Evolutionary conservation across 2,329 filamentous ascomycete genomes (phyloP).

Genomic region (Fusarium ambrosium): DNA sequence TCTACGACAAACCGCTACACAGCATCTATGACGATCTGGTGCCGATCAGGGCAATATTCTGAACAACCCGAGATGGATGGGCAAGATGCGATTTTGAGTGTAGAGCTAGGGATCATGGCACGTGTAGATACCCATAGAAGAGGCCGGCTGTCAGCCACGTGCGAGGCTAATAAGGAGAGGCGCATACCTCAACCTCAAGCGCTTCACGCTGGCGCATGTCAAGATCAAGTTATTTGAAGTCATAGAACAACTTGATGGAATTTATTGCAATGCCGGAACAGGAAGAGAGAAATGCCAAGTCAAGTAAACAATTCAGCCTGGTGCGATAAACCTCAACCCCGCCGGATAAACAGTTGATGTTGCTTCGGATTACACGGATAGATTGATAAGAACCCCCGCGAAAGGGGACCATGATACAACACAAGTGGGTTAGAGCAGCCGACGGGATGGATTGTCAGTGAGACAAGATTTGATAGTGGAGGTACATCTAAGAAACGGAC

Average conservation of each 20-base stretch:
- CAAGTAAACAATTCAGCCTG: background rate
- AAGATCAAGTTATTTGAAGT: background rate
- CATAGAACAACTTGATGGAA: background rate
- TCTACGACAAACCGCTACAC: conserved; percentile 4
- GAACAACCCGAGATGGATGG: conserved; percentile 15
- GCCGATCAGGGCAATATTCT: conserved; percentile 15
- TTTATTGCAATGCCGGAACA: background rate
- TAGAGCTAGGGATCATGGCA: conserved; percentile 20
- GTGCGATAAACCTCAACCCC: conserved; percentile 4
- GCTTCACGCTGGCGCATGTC: conserved; percentile 12
- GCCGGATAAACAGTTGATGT: conserved; percentile 7
- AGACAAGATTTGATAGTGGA: conserved; percentile 27
- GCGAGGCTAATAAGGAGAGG: conserved; percentile 24
- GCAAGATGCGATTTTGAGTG: conserved; percentile 18
- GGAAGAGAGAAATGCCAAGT: background rate
- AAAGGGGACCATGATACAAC: conserved; percentile 16
- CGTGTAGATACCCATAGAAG: conserved; percentile 25
- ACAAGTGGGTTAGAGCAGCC: conserved; percentile 2
- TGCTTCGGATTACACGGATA: background rate
- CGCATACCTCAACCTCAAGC: conserved; percentile 15
- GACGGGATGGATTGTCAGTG: conserved; percentile 12
- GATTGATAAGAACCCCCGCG: conserved; percentile 33
- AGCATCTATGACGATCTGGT: conserved; percentile 11
- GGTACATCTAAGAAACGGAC: conserved; percentile 25
- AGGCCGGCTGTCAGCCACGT: conserved; percentile 35